Conservation (phyloP, 2,329 filamentous ascomycete species). For the Fulvia fulva region DNA sequence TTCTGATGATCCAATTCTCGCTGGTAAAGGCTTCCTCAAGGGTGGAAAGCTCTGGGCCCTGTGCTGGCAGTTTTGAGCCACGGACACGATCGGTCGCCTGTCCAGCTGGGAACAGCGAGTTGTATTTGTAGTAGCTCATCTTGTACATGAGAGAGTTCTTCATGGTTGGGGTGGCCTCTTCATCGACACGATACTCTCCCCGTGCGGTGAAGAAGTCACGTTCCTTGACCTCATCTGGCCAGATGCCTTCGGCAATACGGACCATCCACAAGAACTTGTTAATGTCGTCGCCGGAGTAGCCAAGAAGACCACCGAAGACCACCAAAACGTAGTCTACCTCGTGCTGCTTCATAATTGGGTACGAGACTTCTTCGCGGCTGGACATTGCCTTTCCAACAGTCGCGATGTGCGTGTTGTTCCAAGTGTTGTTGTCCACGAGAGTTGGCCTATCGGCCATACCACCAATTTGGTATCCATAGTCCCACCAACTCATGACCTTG, state of each 20-base stretch:
- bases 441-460: slow-evolving; percentile 98
- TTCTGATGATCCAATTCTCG: slow-evolving; percentile 99
- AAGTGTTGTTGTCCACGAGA: slow-evolving; percentile 98
- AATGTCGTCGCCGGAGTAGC: slow-evolving; percentile 97
- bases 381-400: slow-evolving; percentile 99
- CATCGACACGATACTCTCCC: slow-evolving; percentile 92
- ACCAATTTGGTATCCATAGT: slow-evolving; percentile 99
- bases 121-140: slow-evolving; percentile 99
- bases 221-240: slow-evolving; percentile 98
- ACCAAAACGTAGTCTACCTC: slow-evolving; percentile 98
- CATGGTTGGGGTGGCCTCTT: slow-evolving; percentile 92
- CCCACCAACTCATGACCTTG: slow-evolving; percentile 99
- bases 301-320: slow-evolving; percentile 91
- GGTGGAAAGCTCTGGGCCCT: slow-evolving; percentile 79
- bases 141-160: slow-evolving; percentile 99
- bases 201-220: slow-evolving; percentile 90
- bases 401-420: slow-evolving; percentile 99
- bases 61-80: slow-evolving; percentile 71
- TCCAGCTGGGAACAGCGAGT: slow-evolving; percentile 82
- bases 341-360: slow-evolving; percentile 96
- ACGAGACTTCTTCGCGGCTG: slow-evolving; percentile 94
- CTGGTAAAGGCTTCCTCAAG: slow-evolving; percentile 97
- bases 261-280: slow-evolving; percentile 99
- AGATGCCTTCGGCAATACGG: slow-evolving; percentile 93
- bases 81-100: slow-evolving; percentile 90